Conservation (phyloP, 192 early-diverging fungal species). For the Backusella tarrabulga region DNA sequence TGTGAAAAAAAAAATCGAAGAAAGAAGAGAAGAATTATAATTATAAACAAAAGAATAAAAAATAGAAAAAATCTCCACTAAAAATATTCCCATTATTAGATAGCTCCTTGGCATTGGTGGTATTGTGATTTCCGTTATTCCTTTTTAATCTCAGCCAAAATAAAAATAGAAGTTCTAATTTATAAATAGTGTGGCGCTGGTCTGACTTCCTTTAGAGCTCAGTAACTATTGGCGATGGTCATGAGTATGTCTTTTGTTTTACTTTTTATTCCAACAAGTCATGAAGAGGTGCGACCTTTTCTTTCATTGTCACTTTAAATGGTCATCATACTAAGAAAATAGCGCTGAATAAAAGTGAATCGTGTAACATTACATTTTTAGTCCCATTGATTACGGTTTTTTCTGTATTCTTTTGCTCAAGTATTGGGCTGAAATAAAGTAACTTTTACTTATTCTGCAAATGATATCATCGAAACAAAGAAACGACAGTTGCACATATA, state of each 20-base stretch:
- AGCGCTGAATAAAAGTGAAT: neutral
- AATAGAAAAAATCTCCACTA: neutral
- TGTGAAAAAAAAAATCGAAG: neutral
- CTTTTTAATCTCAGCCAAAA: neutral
- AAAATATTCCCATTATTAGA: slow-evolving; percentile 5
- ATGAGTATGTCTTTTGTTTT: neutral
- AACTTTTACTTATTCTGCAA: neutral
- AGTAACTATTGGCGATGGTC: neutral
- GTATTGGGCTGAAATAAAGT: neutral
- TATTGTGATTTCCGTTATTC: slow-evolving; percentile 2
- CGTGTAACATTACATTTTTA: neutral
- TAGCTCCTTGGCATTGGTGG: slow-evolving; percentile 7
- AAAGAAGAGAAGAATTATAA: neutral
- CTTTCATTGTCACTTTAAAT: neutral
- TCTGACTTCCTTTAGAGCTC: neutral
- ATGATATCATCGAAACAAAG: neutral
- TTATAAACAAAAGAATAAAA: neutral
- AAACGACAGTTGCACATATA: neutral
- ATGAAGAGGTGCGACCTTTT: neutral
- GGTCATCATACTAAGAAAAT: neutral
- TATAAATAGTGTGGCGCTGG: slow-evolving; percentile 5
- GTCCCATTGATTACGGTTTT: neutral
- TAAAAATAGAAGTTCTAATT: neutral
- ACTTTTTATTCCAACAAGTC: neutral
- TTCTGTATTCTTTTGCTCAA: neutral